Percentiles rank a stretch among this genome's conserved stretches.
phyloP scores from a whole-genome alignment of 108 stramenopile species.

The Nitzschia sp. region DNA sequence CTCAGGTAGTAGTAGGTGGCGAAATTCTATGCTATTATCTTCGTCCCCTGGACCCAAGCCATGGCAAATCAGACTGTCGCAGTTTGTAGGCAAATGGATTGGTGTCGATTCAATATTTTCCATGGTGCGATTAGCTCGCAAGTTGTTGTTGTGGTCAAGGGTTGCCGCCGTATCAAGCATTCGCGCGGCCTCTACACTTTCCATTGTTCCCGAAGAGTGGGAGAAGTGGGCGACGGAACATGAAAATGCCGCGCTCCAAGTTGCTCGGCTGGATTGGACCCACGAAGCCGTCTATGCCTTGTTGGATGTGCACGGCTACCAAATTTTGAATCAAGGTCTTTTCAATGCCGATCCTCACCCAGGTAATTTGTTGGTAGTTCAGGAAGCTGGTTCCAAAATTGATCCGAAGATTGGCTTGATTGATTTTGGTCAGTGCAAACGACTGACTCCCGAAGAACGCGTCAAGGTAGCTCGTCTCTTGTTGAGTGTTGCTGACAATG shows the following conservation, averaged over 20 bases:
- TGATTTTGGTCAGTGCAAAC: conserved; percentile 80
- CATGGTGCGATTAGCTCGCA: conserved; percentile 48
- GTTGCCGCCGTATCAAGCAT: conserved; percentile 45
- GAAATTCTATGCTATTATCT: not conserved
- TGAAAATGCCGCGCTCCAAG: conserved; percentile 42
- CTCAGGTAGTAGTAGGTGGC: not conserved
- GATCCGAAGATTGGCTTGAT: conserved; percentile 59
- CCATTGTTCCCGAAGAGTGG: conserved; percentile 47
- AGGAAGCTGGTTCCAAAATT: conserved; percentile 15
- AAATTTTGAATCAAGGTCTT: conserved; percentile 69
- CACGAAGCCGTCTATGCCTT: conserved; percentile 58
- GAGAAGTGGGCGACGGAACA: conserved; percentile 61
- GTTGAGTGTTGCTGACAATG: conserved; percentile 70
- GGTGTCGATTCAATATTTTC: conserved; percentile 67
- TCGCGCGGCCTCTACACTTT: conserved; percentile 9
- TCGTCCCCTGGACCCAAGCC: not conserved
- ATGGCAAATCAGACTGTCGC: conserved; percentile 38
- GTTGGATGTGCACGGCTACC: conserved; percentile 83
- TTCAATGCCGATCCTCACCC: conserved; percentile 72
- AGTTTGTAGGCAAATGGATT: conserved; percentile 35
- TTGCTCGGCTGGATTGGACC: conserved; percentile 47
- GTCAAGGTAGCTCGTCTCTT: conserved; percentile 58
- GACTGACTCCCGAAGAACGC: conserved; percentile 52
- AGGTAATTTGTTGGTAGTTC: conserved; percentile 62
- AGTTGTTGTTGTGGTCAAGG: conserved; percentile 51